Base-by-base conservation (phyloP, 768 basidiomycete genomes). In the Mycena latifolia region DNA sequence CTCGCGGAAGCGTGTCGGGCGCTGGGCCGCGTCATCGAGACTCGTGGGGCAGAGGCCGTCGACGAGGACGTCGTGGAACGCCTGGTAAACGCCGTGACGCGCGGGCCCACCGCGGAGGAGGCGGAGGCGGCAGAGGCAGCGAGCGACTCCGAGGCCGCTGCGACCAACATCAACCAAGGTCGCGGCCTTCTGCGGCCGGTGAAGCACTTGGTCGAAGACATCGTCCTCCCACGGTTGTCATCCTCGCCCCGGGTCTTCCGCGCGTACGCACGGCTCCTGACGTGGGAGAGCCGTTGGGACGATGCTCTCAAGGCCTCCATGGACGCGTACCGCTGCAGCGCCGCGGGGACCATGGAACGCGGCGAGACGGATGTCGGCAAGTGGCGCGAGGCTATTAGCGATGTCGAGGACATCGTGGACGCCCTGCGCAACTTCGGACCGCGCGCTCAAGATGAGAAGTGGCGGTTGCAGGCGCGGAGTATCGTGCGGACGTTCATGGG, bases 1-100 rank as follows among this genome's bases (percentile, higher is more conserved):
- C 84, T 98, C 53, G 83, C 88, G 1, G 97, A 99, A 74, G 91
- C 95, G 0, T 90, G 89, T 63, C 90, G 94, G 41, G 97, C 96
- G 0, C 83, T 95, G 24, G 85, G 86, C 0, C 90, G 95, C 4
- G 84, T 98, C 61, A 87, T 98, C 39, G 94, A 96, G 86, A 89
- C 75, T 87, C 89, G n/a, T 62, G 84, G 84, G 14, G 86, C 85
- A 8, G 81, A 82, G 14, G 82, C 85, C 31, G 87, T 98, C 20
- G 97, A 99, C 77, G 85, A 89, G 56, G 94, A 96, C 41, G 94
- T 98, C 7, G 81, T 99, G 11, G 94, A 96, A 63, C 88, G 93
- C 41, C 85, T 99, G 46, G 96, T 99, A 14, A 88, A 91, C 71
- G 94, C 93, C 28, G 95, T 94, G 67, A 93, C 92, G 2, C 83